Conservation (phyloP, 768 basidiomycete species). For the Pleurotus sapidus region DNA sequence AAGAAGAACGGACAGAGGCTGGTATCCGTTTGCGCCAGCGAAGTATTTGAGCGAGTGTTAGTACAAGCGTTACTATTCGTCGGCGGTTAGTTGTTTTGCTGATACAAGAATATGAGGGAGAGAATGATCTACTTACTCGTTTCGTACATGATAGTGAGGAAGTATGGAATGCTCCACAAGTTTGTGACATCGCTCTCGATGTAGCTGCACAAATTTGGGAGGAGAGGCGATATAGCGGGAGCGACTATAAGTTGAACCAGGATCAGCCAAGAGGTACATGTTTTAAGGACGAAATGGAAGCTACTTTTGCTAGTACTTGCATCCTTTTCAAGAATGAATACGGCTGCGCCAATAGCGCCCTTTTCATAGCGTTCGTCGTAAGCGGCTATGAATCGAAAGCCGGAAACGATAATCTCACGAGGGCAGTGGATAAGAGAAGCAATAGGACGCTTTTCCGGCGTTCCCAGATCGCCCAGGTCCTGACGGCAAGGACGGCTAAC, state of each 20-base stretch:
- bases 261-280: too few relatives aligned
- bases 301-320: constrained; percentile 1
- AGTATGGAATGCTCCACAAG: constrained; percentile 13
- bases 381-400: too few relatives aligned
- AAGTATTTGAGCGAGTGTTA: constrained; percentile 14
- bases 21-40: constrained; percentile 14
- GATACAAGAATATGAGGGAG: too few relatives aligned
- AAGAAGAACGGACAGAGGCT: constrained; percentile 11
- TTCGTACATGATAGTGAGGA: constrained; percentile 16
- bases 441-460: not conserved
- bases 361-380: not conserved
- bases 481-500: constrained; percentile 1
- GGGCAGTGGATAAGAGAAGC: not conserved
- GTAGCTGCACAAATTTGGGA: constrained; percentile 1
- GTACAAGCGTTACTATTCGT: constrained; percentile 12
- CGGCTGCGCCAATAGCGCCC: constrained; percentile 1
- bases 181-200: constrained; percentile 11
- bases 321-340: not conserved
- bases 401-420: not conserved
- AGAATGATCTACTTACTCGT: constrained; percentile 6
- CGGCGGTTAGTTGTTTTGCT: not conserved
- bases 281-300: too few relatives aligned
- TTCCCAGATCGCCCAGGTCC: constrained; percentile 7
- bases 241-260: not conserved
- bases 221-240: not conserved